Base-by-base conservation (phyloP, 306 rosid genomes). In the Glycine tomentella region DNA sequence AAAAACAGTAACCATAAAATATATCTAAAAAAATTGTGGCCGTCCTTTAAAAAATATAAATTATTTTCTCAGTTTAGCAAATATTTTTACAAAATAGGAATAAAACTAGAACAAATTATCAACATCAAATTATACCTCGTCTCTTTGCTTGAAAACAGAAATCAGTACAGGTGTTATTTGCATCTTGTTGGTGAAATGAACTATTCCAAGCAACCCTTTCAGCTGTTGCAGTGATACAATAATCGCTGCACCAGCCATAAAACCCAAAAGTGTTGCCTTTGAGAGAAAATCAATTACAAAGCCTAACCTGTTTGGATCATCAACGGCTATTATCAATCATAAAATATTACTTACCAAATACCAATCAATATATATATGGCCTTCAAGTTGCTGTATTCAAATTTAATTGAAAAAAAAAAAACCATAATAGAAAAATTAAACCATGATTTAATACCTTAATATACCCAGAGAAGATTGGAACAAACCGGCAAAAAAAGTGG, bases 231-330 rank as follows among this genome's bases (percentile, higher is more conserved):
- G 70, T 25, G 98, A 90, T 63, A 96, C 99, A 80, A 96, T 93
- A 34, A 96, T 91, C 6, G 99, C 98, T n/a, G 99, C 97, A 15
- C 99, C 99, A 0, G 97, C 99, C 94, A 91, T 96, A 86, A 96
- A 93, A 17, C 98, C 99, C 48, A 96, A 91, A 34, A 96, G 67
- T 6, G 99, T 96, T 77, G 99, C 95, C 90, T 92, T 96, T 56
- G 99, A 93, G 31, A 96, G 92, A 90, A 96, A 96, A 87, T 96
- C 98, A 33, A 96, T 96, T 31, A 96, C 83, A 87, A 96, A 93
- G 0, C 99, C 99, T 62, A 96, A 74, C 88, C 99, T 96, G 92
- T 55, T 2, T 59, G 13, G 33, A 49, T 48, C 78, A 76, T 66
- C 79, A 64, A 53, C 49, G 40, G 50, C 63, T 76, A 61, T 20